phyloP scores from a whole-genome alignment of 1,284 basidiomycete genomes.

The Exobasidium rhododendri region DNA sequence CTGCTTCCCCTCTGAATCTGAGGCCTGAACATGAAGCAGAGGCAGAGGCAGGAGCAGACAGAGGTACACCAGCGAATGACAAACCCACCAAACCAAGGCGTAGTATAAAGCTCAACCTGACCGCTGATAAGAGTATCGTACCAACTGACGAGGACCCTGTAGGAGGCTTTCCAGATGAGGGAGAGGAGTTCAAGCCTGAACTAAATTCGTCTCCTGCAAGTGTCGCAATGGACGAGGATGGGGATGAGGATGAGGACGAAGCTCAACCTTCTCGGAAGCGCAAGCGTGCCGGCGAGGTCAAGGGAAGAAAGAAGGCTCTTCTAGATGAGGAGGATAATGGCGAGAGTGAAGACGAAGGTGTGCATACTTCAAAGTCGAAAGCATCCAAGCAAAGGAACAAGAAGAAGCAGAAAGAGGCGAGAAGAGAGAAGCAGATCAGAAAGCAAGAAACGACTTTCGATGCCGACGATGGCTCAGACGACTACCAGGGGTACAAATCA shows the following conservation, averaged over 20 bases:
- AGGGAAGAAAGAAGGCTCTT: not conserved
- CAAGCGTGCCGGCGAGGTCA: not conserved
- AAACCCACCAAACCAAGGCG: not conserved
- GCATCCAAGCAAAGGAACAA: not conserved
- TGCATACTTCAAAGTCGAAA: not conserved
- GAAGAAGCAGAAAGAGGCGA: not conserved
- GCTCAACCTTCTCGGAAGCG: not conserved
- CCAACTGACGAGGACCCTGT: too few relatives aligned
- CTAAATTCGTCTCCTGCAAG: not conserved
- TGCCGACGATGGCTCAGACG: not conserved
- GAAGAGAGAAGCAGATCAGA: not conserved
- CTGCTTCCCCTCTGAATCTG: not conserved
- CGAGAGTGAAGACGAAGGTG: not conserved
- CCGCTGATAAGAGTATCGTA: too few relatives aligned
- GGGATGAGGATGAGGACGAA: not conserved
- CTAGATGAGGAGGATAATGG: not conserved
- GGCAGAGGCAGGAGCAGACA: too few relatives aligned
- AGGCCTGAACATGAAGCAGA: not conserved
- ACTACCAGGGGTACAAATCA: not conserved
- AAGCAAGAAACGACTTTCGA: not conserved
- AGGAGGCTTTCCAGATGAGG: not conserved
- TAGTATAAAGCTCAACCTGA: not conserved
- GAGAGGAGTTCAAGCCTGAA: not conserved
- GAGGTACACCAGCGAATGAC: too few relatives aligned
- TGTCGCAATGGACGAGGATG: not conserved